Evolutionary conservation across 495 filamentous ascomycete genomes (phyloP), one percentile per base, ranked within the genome.

Genomic region (Aspergillus indologenus): DNA sequence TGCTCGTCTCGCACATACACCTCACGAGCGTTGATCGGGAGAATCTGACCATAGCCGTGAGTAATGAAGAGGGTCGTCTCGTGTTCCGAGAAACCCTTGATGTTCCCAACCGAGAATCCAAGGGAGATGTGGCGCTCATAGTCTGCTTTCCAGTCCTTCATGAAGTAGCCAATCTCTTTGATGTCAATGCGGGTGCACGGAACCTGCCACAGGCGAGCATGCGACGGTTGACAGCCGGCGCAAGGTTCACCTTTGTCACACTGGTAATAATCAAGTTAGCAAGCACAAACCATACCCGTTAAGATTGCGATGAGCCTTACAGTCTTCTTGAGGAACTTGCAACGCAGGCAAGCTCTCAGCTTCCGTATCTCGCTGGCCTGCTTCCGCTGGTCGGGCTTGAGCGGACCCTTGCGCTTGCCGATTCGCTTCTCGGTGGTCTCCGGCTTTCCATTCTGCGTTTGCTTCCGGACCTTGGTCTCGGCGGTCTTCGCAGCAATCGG

Each of bases 261-360:
- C 74, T 79, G n/a, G n/a, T n/a, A 52, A 50, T 55, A 53, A 15
- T 31, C n/a, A 29, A 51, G 40, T 56, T 29, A 61, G 21, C 56
- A 22, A n/a, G 11, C 45, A 5, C 45, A 45, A 34, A 31, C 34
- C 5, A 14, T 14, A 40, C 12, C 12, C 34, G 34, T 22, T 8
- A 6, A 3, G 23, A 18, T n/a, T 20, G 24, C 42, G 20, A 3
- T 11, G 19, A 1, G 29, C n/a, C 74, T 73, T 66, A 79, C 76
- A 54, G 91, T 96, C 83, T 96, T 96, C 83, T 96, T 96, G 64
- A 96, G 80, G 75, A 96, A 96, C 74, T 96, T 96, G 83, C 92
- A 96, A n/a, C 92, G 86, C 49, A 96, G 79, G 71, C 92, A 96
- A 31, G 92, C 92, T 60, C 91, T 83, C 63, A 96, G 78, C 72